These are phyloP conservation scores for Pyrenula aspistea DNA, from an alignment of 495 filamentous ascomycete species.

Conservation along the genomic window DNA sequence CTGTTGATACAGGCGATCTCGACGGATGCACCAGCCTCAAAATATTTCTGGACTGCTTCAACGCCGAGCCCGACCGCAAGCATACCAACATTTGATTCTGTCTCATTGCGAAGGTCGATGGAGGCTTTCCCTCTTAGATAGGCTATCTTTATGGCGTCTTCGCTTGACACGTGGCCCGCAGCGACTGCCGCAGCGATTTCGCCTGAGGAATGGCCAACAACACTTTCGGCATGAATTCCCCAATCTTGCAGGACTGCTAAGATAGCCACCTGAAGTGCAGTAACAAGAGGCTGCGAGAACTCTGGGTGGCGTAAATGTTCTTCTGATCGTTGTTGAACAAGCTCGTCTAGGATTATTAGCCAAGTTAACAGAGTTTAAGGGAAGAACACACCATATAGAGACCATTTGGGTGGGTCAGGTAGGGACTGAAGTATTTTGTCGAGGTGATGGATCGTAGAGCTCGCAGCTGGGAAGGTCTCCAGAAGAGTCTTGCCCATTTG, in stretches of 20 bases:
- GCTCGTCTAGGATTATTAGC: conserved; percentile 2
- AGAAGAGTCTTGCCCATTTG: conserved; percentile 22
- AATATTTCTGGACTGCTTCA: neutral
- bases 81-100: conserved; percentile 6
- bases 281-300: conserved; percentile 8
- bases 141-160: conserved; percentile 20
- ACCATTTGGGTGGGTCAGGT: conserved; percentile 4
- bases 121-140: conserved; percentile 11
- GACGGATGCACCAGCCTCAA: neutral
- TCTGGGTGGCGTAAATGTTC: too few relatives aligned
- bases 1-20: conserved; percentile 3
- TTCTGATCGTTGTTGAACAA: too few relatives aligned
- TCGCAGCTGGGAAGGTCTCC: conserved; percentile 3
- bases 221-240: conserved; percentile 11
- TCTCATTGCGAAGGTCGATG: neutral
- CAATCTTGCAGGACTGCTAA: neutral
- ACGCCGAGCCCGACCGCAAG: conserved; percentile 15
- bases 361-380: too few relatives aligned
- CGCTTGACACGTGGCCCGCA: conserved; percentile 28
- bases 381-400: conserved; percentile 6
- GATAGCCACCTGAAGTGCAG: conserved; percentile 11
- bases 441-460: neutral
- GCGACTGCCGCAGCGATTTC: conserved; percentile 54
- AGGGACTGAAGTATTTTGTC: conserved; percentile 4
- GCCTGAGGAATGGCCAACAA: conserved; percentile 50